phyloP scores from a whole-genome alignment of 495 filamentous ascomycete species.

The Lophium mytilinum region DNA sequence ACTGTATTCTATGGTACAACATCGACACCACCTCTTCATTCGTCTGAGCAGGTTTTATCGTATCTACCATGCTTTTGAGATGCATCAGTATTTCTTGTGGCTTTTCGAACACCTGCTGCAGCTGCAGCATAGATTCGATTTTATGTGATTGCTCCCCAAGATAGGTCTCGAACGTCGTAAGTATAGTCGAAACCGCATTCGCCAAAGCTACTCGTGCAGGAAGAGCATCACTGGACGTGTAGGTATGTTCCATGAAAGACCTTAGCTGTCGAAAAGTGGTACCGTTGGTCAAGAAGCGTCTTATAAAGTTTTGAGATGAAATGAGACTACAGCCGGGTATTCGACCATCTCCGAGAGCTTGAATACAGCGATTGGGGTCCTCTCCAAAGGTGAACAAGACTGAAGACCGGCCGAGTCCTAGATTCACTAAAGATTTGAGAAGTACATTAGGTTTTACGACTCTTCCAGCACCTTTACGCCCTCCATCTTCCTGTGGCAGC shows the following conservation, averaged over 20 bases:
- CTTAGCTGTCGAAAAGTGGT: constrained; percentile 47
- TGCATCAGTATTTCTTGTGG: constrained; percentile 54
- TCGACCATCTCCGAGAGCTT: constrained; percentile 45
- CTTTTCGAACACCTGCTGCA: constrained; percentile 57
- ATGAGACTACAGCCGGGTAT: constrained; percentile 61
- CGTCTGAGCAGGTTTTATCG: constrained; percentile 43
- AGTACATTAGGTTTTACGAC: constrained; percentile 40
- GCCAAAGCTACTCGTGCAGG: constrained; percentile 55
- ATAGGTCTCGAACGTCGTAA: constrained; percentile 48
- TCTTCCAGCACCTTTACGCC: constrained; percentile 3
- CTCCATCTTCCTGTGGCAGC: constrained; percentile 2
- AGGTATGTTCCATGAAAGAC: constrained; percentile 42
- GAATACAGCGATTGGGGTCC: constrained; percentile 43
- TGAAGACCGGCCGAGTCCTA: constrained; percentile 76
- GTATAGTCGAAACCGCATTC: constrained; percentile 46
- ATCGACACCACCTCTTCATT: constrained; percentile 64
- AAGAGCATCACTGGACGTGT: constrained; percentile 32
- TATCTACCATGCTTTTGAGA: constrained; percentile 51
- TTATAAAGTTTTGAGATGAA: constrained; percentile 49
- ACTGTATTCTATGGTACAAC: constrained; percentile 55
- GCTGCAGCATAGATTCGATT: constrained; percentile 54
- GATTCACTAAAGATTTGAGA: constrained; percentile 54
- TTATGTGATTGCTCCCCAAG: constrained; percentile 39
- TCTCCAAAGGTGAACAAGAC: constrained; percentile 58
- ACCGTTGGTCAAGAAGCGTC: constrained; percentile 51